phyloP scores from a whole-genome alignment of 148 eudicot genomes.

The Rhododendron kiyosumense region DNA sequence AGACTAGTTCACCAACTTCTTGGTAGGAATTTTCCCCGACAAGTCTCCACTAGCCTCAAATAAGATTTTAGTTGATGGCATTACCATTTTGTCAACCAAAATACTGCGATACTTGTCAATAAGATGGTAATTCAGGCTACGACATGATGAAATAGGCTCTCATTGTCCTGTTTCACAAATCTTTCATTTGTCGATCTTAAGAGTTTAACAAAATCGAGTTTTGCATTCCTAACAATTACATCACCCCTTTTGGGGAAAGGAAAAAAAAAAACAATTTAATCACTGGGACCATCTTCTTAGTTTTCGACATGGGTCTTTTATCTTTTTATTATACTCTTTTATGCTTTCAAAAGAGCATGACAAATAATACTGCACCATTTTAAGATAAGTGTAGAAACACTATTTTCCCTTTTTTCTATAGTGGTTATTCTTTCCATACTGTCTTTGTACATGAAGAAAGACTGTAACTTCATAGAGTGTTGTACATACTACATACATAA shows the following conservation, averaged over 20 bases:
- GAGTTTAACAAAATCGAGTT: neutral
- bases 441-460: neutral
- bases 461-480: neutral
- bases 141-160: neutral
- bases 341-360: neutral
- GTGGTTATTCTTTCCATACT: neutral
- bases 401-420: neutral
- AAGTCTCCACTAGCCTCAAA: neutral
- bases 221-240: neutral
- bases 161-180: neutral
- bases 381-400: neutral
- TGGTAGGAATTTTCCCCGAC: neutral
- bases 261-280: neutral
- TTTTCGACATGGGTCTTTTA: conserved; percentile 1
- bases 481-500: neutral
- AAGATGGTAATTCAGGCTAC: neutral
- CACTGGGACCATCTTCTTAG: neutral
- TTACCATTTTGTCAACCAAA: neutral
- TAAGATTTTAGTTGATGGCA: neutral
- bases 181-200: neutral
- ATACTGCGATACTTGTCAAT: neutral
- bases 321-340: neutral
- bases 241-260: no score
- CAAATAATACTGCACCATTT: neutral
- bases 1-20: neutral